Evolutionary conservation across 2,329 filamentous ascomycete species (phyloP).

Genomic region (Rhynchosporium agropyri): DNA sequence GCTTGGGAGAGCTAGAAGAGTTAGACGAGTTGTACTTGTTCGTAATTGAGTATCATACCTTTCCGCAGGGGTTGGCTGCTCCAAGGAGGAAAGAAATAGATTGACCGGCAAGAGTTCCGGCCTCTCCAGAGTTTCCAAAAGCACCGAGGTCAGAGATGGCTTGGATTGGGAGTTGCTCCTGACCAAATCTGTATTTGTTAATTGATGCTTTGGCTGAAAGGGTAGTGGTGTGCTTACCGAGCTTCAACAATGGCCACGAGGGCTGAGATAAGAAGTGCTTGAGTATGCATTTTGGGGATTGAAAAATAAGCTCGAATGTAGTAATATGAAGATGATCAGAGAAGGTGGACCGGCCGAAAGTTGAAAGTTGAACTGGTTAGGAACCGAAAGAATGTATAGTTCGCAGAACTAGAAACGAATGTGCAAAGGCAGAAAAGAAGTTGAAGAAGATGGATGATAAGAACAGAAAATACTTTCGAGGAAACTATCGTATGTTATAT

Average conservation of each 20-base stretch:
- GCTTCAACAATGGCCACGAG: slow-evolving; percentile 37
- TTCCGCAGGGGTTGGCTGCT: slow-evolving; percentile 66
- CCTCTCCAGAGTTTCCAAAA: slow-evolving; percentile 47
- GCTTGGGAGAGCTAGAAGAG: slow-evolving; percentile 54
- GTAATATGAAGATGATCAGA: slow-evolving; percentile 11
- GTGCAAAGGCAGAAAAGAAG: slow-evolving; percentile 30
- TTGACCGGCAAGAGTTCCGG: slow-evolving; percentile 56
- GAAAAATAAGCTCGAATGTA: slow-evolving; percentile 10
- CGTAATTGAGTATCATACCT: slow-evolving; percentile 43
- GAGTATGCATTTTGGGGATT: slow-evolving; percentile 34
- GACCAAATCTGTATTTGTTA: slow-evolving; percentile 53
- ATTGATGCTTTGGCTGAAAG: not conserved
- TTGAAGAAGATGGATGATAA: slow-evolving; percentile 21
- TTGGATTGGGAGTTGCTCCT: slow-evolving; percentile 60
- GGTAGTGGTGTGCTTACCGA: slow-evolving; percentile 31
- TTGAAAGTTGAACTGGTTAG: slow-evolving; percentile 25
- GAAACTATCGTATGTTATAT: slow-evolving; percentile 25
- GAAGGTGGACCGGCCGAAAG: slow-evolving; percentile 34
- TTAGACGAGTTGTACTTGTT: slow-evolving; percentile 4
- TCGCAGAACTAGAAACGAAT: slow-evolving; percentile 40
- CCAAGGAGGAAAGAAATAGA: slow-evolving; percentile 65
- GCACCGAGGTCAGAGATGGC: slow-evolving; percentile 56
- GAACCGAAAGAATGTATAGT: slow-evolving; percentile 35
- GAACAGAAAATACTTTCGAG: slow-evolving; percentile 5
- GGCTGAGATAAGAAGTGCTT: slow-evolving; percentile 32